Conservation (phyloP, 768 basidiomycete species). For the Mycena olivaceomarginata region DNA sequence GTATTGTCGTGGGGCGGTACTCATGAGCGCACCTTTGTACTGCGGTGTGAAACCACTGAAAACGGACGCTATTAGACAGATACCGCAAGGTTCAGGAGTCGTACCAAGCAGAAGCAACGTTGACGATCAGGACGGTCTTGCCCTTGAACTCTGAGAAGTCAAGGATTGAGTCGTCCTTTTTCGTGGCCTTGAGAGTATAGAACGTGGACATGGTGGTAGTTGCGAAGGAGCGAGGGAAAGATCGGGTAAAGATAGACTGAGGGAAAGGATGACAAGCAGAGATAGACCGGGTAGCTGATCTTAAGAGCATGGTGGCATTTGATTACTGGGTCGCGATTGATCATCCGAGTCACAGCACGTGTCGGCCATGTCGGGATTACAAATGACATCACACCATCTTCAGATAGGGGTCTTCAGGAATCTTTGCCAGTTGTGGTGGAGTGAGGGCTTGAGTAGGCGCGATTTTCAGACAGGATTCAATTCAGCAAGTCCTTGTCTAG, state of each 20-base stretch:
- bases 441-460: too few species aligned
- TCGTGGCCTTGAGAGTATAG: slow-evolving; percentile 81
- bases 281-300: slow-evolving; percentile 35
- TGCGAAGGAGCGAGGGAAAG: slow-evolving; percentile 36
- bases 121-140: slow-evolving; percentile 87
- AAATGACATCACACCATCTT: neutral
- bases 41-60: slow-evolving; percentile 89
- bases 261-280: slow-evolving; percentile 2
- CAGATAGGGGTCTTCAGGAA: too few species aligned
- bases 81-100: slow-evolving; percentile 30
- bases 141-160: slow-evolving; percentile 84
- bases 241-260: too few species aligned
- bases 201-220: slow-evolving; percentile 66
- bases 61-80: neutral
- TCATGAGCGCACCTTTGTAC: slow-evolving; percentile 74
- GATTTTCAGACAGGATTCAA: slow-evolving; percentile 44
- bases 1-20: neutral
- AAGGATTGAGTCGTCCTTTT: slow-evolving; percentile 72
- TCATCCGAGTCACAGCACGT: neutral
- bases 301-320: slow-evolving; percentile 29
- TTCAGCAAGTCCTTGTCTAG: slow-evolving; percentile 65
- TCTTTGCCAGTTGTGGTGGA: too few species aligned
- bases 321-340: neutral
- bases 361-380: neutral
- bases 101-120: slow-evolving; percentile 86